Evolutionary conservation across 768 basidiomycete species (phyloP).

Genomic region (Gyrodon lividus): DNA sequence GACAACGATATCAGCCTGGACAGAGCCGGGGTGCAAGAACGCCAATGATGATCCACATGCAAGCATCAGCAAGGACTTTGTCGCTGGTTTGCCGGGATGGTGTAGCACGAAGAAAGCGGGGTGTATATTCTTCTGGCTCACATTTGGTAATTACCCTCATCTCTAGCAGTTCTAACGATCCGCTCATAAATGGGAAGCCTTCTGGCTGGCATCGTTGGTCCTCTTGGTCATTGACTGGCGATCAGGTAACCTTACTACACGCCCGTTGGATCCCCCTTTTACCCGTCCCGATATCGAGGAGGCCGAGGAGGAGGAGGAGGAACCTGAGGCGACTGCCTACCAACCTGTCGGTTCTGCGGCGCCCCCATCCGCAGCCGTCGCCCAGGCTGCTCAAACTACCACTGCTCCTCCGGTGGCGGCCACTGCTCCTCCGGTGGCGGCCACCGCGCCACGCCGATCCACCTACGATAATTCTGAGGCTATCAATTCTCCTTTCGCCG

Average conservation of each 20-base stretch:
- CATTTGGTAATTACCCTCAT: slow-evolving; percentile 56
- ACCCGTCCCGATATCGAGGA: slow-evolving; percentile 55
- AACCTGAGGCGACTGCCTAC: slow-evolving; percentile 49
- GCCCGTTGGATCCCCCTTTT: slow-evolving; percentile 76
- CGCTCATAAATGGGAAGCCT: slow-evolving; percentile 42
- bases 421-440: slow-evolving; percentile 6
- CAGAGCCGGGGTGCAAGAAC: slow-evolving; percentile 87
- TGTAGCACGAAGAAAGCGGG: slow-evolving; percentile 92
- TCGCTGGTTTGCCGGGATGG: slow-evolving; percentile 71
- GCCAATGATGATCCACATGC: slow-evolving; percentile 79
- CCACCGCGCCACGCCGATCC: slow-evolving; percentile 19
- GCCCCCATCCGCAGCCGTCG: slow-evolving; percentile 36
- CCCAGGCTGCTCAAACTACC: slow-evolving; percentile 21
- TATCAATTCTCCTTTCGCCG: slow-evolving; percentile 46
- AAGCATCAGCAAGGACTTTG: slow-evolving; percentile 62
- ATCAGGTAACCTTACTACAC: slow-evolving; percentile 49
- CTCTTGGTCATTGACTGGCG: slow-evolving; percentile 78
- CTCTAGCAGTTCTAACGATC: neutral
- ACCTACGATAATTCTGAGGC: slow-evolving; percentile 24
- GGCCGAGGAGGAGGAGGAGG: slow-evolving; percentile 50
- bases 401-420: slow-evolving; percentile 11
- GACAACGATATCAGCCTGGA: slow-evolving; percentile 83
- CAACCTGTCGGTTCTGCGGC: slow-evolving; percentile 38
- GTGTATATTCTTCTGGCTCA: slow-evolving; percentile 86
- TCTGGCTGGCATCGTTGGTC: slow-evolving; percentile 70